Base-by-base conservation (phyloP, 805 yeast genomes). In the Millerozyma miso region DNA sequence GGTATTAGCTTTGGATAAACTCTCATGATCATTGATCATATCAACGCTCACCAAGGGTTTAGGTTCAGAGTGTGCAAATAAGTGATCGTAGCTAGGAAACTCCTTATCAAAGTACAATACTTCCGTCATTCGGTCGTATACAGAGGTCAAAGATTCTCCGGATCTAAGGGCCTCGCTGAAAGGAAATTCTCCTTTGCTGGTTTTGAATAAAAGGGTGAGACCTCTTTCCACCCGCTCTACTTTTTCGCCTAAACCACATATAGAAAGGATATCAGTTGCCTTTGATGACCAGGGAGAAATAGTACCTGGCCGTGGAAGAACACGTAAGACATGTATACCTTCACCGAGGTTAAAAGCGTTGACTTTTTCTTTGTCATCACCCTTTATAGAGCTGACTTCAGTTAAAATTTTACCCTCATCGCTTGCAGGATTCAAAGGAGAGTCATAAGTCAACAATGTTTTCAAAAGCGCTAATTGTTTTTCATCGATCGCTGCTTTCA, bases 261-360 rank as follows among this genome's bases (percentile, higher is more conserved):
- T 95, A 43, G 82, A 79, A 40, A 90, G 78, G 52, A 93, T 93
- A 67, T 93, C 91, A 33, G 99, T 90, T 19, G 99, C 99, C 69
- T 93, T 93, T 12, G 98, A 90, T 7, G 97, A 88, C 99, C 99
- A 93, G 29, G 99, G 98, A 19, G 98, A 90, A 51, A 93, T 91
- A 10, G 99, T 93, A 47, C 99, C 99, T 5, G 89, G 72, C 63
- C 98, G 80, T 35, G 99, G 99, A 40, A 89, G 73, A 40, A 93
- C 75, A 60, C 95, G 77, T 37, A 91, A 67, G 50, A 89, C 67
- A 48, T 79, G 76, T 26, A 80, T 67, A 50, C 74, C 77, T 4
- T 63, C 54, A 40, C 60, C 76, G 37, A 68, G 55, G 8, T 43
- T 31, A 29, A 49, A 36, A 18, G 29, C 23, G 12, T 45, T 8